Evolutionary conservation across 768 basidiomycete genomes (phyloP), one percentile per base, ranked within the genome.

Genomic region (Trametes cinnabarina): DNA sequence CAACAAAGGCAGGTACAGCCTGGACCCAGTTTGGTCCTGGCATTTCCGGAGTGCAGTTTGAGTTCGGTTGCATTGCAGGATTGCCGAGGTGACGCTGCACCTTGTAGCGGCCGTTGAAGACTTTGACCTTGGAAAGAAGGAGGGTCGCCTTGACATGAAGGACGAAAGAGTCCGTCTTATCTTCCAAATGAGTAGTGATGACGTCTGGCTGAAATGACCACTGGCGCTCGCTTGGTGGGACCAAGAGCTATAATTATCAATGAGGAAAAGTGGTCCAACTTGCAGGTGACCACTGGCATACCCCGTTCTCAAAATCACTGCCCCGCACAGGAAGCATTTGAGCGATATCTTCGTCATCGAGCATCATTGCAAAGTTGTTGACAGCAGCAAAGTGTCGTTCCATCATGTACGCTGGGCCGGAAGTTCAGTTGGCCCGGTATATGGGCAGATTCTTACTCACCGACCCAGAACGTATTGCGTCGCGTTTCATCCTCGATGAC

Each of bases 291-390:
- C 42, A 63, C 39, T 11, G 67, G 82, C n/a, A 63, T 66, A 87
- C 87, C 53, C 87, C 87, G 63, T 77, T 73, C 55, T 86, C 77
- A 63, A 85, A 87, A 30, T 82, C 76, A 35, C 83, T 81, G 8
- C 77, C 78, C 40, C 82, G 78, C 15, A 87, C 75, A 1, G 89
- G 88, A 23, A 91, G 76, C 19, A 88, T 69, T 58, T 90, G 88
- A 20, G 84, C 83, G 19, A 92, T 77, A 64, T 90, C 88, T 58
- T 83, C 78, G 66, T 92, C 89, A 61, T 91, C 90, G 10, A 91
- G 72, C 57, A 78, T 79, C 58, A 83, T 74, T 0, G 88, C 84
- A 83, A 88, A 91, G 19, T 84, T 85, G 63, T 88, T 89, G 30
- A 82, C 82, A 58, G 79, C 80, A 5, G 86, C 83, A 55, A 83